Conservation (phyloP, 192 early-diverging fungal species). For the Allomyces arbusculus region DNA sequence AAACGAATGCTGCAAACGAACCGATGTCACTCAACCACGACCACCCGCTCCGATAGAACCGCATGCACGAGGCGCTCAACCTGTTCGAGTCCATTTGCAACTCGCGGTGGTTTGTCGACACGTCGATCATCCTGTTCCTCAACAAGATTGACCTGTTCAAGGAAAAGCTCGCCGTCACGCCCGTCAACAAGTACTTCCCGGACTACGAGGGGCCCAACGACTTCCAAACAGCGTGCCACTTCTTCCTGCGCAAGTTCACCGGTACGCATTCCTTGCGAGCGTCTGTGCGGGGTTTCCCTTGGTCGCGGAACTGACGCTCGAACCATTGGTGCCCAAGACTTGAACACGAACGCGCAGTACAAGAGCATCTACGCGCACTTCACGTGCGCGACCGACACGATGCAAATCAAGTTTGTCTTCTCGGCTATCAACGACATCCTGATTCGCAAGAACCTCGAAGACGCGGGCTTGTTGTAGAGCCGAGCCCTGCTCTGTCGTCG, state of each 20-base stretch:
- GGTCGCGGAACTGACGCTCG: too few relatives aligned
- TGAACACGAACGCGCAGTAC: not conserved
- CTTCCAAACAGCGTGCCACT: slow-evolving; percentile 24
- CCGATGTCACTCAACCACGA: too few relatives aligned
- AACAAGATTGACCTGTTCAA: slow-evolving; percentile 96
- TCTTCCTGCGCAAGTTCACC: slow-evolving; percentile 60
- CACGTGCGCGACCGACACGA: slow-evolving; percentile 69
- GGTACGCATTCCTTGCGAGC: not conserved
- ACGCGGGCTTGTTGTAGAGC: slow-evolving; percentile 47
- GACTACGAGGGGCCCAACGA: slow-evolving; percentile 42
- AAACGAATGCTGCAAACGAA: not conserved
- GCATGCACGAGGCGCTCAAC: slow-evolving; percentile 88
- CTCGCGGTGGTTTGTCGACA: slow-evolving; percentile 87
- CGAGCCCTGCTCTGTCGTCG: too few relatives aligned
- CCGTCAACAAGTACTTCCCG: slow-evolving; percentile 72
- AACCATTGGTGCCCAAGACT: too few relatives aligned
- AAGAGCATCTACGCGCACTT: slow-evolving; percentile 79
- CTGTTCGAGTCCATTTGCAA: slow-evolving; percentile 98
- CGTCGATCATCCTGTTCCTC: slow-evolving; percentile 90
- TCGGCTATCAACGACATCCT: slow-evolving; percentile 73
- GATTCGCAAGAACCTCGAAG: slow-evolving; percentile 62
- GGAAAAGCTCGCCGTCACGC: slow-evolving; percentile 65
- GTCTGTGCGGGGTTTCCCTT: too few relatives aligned
- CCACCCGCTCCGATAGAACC: slow-evolving; percentile 33
- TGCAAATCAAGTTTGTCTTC: slow-evolving; percentile 76